phyloP scores from a whole-genome alignment of 2,329 filamentous ascomycete species.

The Allantophomopsis lycopodina region DNA sequence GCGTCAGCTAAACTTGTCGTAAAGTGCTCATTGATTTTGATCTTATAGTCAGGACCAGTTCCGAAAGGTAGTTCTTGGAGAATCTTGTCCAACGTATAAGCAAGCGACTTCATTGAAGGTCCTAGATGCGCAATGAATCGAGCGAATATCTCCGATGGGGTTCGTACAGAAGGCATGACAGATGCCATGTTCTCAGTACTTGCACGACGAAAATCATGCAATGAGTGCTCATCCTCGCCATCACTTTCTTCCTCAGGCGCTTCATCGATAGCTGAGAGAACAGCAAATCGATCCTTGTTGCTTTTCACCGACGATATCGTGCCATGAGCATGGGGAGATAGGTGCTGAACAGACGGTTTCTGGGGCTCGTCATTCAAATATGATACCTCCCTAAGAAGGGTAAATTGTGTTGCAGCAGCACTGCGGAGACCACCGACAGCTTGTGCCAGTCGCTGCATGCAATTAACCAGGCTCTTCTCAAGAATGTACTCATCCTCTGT shows the following conservation, averaged over 20 bases:
- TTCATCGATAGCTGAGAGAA: constrained; percentile 49
- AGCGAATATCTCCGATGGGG: constrained; percentile 76
- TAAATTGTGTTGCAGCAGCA: constrained; percentile 80
- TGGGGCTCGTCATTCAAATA: not conserved
- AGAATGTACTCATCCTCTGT: constrained; percentile 66
- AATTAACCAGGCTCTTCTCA: constrained; percentile 69
- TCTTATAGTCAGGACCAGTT: constrained; percentile 47
- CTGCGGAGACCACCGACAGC: constrained; percentile 83
- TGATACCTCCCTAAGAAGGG: constrained; percentile 54
- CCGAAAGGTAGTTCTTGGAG: constrained; percentile 79
- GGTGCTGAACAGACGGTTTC: not conserved
- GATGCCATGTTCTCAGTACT: constrained; percentile 10
- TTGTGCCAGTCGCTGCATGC: constrained; percentile 73
- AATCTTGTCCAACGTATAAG: constrained; percentile 78
- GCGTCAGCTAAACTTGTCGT: constrained; percentile 70
- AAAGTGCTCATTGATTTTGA: constrained; percentile 69
- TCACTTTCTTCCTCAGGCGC: constrained; percentile 40
- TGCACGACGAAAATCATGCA: constrained; percentile 2
- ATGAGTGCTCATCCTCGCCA: constrained; percentile 23
- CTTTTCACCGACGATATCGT: constrained; percentile 21
- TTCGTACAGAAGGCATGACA: constrained; percentile 29
- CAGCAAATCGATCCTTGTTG: constrained; percentile 28
- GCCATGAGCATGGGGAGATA: constrained; percentile 8
- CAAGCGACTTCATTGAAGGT: constrained; percentile 92
- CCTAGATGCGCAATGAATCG: constrained; percentile 81